Evolutionary conservation across 345 rosid genomes (phyloP), one percentile per base, ranked within the genome.

Genomic region (Eutrema heterophyllum): DNA sequence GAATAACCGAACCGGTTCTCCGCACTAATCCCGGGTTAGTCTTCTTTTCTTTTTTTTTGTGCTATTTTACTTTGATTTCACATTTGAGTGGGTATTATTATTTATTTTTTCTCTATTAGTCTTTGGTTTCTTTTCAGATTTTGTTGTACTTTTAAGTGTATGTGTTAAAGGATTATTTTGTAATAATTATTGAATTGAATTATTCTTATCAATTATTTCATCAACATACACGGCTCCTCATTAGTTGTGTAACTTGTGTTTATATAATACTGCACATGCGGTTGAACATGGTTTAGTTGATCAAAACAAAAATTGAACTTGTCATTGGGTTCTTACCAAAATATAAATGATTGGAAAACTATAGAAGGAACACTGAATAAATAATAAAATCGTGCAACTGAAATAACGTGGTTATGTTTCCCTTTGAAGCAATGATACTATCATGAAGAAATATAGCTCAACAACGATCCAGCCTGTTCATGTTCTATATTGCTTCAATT

Each of bases 161-260:
- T 36, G 69, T 53, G 48, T 68, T 16, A 44, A 68, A 35, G 40
- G 70, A 69, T 75, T 76, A 56, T 56, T 70, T 76, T 64, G 76
- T 76, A 76, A 70, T 70, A 49, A 18, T 48, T 76, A 69, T 69
- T 76, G 71, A 76, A 69, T 69, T 76, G 71, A 76, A 63, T 62
- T 69, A 45, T 70, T 69, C 43, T 54, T 76, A 69, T 70, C 29
- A 70, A 69, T 69, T 61, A 67, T 68, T 52, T 68, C 73, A 35
- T 68, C 64, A 60, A 68, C 50, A 33, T 68, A 61, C 74, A 5
- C n/a, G 60, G 55, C 44, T 68, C 18, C 7, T 48, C 26, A 32
- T 39, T 32, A 30, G 54, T 32, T 67, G 61, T 33, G 26, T 55
- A 53, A 13, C 10, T 8, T 8, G 67, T 48, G 59, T 59, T 67